Conservation (phyloP, 495 filamentous ascomycete genomes). For the Penicillium flavigenum region DNA sequence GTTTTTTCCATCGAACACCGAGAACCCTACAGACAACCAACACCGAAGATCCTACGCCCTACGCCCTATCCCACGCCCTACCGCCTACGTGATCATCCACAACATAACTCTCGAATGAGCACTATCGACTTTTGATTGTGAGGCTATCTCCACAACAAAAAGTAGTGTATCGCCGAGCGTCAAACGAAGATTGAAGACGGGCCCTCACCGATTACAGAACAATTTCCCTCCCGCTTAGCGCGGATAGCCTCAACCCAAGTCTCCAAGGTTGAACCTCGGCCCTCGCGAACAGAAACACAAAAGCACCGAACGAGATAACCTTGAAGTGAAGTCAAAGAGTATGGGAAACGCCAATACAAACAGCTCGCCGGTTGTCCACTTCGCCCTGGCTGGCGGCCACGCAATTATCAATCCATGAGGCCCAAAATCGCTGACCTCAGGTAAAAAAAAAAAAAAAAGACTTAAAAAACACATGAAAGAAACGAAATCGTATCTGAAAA, state of each 20-base stretch:
- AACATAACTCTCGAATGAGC: neutral
- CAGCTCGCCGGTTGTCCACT: neutral
- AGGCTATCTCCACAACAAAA: constrained; percentile 5
- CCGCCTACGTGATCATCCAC: neutral
- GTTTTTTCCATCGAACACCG: neutral
- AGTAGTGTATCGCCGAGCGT: neutral
- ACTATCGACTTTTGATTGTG: constrained; percentile 1
- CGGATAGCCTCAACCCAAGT: neutral
- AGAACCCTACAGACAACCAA: neutral
- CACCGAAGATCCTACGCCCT: neutral
- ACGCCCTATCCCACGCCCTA: neutral
- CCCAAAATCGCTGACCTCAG: constrained; percentile 7
- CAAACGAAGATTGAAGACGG: neutral
- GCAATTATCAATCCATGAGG: constrained; percentile 1
- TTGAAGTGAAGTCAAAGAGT: neutral
- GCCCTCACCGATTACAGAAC: neutral
- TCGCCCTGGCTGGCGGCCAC: neutral
- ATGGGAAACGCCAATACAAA: constrained; percentile 2
- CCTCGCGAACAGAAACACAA: neutral
- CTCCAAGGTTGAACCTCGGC: neutral
- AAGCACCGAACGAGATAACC: neutral
- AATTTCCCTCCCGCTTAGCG: neutral
- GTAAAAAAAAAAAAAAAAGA: constrained; percentile 13
- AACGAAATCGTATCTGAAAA: constrained; percentile 7
- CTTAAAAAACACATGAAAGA: constrained; percentile 11